Evolutionary conservation across 2,329 filamentous ascomycete genomes (phyloP), one percentile per base, ranked within the genome.

Genomic region (Grosmannia serpens): DNA sequence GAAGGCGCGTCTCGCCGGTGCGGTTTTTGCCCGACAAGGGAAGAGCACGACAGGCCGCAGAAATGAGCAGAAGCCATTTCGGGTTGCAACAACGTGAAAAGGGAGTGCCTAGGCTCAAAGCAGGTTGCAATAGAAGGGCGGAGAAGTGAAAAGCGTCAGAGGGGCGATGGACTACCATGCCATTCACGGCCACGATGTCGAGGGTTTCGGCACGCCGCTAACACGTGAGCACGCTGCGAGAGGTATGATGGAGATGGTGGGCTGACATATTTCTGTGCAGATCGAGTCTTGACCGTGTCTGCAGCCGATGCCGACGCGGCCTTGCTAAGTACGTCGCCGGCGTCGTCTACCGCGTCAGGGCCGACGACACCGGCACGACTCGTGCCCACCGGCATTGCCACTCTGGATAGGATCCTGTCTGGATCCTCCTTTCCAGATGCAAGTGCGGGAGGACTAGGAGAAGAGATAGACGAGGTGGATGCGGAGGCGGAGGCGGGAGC

Each of bases 261-360:
- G n/a, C 41, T 55, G 38, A 55, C 24, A 52, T 20, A 4, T 6
- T n/a, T 47, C 1, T 20, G 6, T 29, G 31, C 64, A 91, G 87
- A 91, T 73, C 83, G 88, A 56, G 75, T 92, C 57, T 86, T 89
- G 41, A 89, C 89, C 1, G 78, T 91, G 54, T 89, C 87, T 22
- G 89, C 88, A 33, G 87, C 87, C 1, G 80, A 89, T 67, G 87
- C 88, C 51, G 75, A 79, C 53, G 58, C 53, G 20, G 56, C 52
- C 4, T 47, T 60, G 8, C 27, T 58, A 46, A 61, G 59, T 46
- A 59, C 54, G 38, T 59, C 61, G 26, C 55, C 59, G 35, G 49
- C 47, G 17, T 62, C 61, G 46, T 59, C 59, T 13, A 49, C 54
- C 1, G 20, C 50, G 24, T 52, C 57, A 11, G 72, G 75, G 53